Evolutionary conservation across 192 early-diverging fungal species (phyloP), one percentile per base, ranked within the genome.

Genomic region (Backusella tuberculispora): DNA sequence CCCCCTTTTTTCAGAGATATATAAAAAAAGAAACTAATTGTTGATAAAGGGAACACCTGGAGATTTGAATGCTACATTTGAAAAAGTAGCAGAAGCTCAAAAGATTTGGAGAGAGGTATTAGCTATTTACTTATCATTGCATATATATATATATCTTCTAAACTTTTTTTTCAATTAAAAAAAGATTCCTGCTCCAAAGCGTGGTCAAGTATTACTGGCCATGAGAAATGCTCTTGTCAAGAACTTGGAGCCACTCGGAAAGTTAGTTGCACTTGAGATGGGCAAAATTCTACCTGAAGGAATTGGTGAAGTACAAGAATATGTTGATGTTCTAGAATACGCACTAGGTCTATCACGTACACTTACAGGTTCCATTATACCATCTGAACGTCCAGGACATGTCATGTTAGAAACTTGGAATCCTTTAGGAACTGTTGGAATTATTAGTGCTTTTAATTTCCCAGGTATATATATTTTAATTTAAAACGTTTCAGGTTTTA

Each of bases 361-460:
- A 77, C 73, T 98, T 63, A 88, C 89, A 78, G 97, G 97, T 10
- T 69, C 86, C 37, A 91, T 97, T 21, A 88, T 98, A 48, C 97
- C 97, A 13, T 91, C 89, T 74, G 97, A 98, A 79, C 87, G 90
- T 63, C 90, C 94, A n/a, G 95, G 95, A 24, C 97, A 98, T 81
- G 86, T 93, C 66, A 96, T 98, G 93, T 90, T 97, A 84, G 97
- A 98, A 83, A 88, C 94, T 74, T 98, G 92, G 93, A 94, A 98
- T 74, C 97, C 97, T 26, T 86, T 98, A 41, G 97, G 97, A 53
- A 89, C 89, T 26, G 93, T 96, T 29, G 97, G 95, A 74, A 91
- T 98, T 71, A 95, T 98, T 78, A 94, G 93, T 41, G 96, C 97
- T 17, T 98, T 93, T 82, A 98, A 98, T 85, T 98, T 97, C 84